These are phyloP conservation scores for Saccharomycopsis sp. DNA, from an alignment of 805 yeast species.

Conservation along the genomic window DNA sequence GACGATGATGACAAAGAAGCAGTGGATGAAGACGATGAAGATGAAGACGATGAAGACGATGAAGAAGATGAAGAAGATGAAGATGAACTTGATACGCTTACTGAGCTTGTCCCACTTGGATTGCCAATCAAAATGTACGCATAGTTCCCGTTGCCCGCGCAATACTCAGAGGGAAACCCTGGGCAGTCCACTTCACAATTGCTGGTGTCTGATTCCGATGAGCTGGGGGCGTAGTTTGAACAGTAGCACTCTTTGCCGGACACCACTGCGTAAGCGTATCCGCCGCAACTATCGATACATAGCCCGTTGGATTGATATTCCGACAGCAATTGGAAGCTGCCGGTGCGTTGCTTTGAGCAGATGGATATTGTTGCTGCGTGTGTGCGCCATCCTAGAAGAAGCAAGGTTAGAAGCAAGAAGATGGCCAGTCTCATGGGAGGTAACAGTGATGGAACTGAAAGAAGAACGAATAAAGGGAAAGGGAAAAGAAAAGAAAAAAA, in stretches of 20 bases:
- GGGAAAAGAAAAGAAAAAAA: too few relatives aligned
- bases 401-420: background rate
- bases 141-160: constrained; percentile 28
- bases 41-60: constrained; percentile 21
- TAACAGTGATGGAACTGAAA: too few relatives aligned
- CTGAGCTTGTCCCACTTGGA: constrained; percentile 11
- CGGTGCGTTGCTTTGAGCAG: constrained; percentile 27
- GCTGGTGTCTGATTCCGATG: constrained; percentile 22
- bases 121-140: constrained; percentile 29
- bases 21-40: too few relatives aligned
- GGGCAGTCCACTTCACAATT: constrained; percentile 21
- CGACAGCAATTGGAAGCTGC: constrained; percentile 12
- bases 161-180: constrained; percentile 20
- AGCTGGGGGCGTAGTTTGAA: constrained; percentile 34
- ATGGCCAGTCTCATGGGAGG: too few relatives aligned
- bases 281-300: constrained; percentile 34
- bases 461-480: too few relatives aligned
- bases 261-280: constrained; percentile 36
- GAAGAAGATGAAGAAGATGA: background rate
- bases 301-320: constrained; percentile 32
- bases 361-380: constrained; percentile 14
- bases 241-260: constrained; percentile 41
- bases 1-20: constrained; percentile 20
- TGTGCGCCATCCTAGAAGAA: background rate
- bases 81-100: background rate